Evolutionary conservation across 495 filamentous ascomycete species (phyloP).

Genomic region (Polyplosphaeria fusca): DNA sequence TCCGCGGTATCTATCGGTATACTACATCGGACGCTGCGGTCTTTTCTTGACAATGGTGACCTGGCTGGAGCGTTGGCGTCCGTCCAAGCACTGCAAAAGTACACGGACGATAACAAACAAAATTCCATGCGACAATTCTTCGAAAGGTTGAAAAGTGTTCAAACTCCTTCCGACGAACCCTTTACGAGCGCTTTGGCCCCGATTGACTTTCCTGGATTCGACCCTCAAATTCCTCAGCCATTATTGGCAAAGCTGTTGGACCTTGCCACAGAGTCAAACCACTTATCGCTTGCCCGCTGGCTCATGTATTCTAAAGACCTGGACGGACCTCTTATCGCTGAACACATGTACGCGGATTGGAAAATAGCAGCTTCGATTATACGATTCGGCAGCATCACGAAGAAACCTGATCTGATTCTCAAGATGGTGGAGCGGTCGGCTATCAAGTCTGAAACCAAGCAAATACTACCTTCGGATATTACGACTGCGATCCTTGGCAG

Average conservation of each 20-base stretch:
- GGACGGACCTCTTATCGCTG: conserved; percentile 56
- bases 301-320: conserved; percentile 54
- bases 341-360: conserved; percentile 47
- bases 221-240: conserved; percentile 48
- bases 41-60: conserved; percentile 33
- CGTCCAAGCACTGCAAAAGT: conserved; percentile 33
- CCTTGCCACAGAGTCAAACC: conserved; percentile 47
- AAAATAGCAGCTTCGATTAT: conserved; percentile 55
- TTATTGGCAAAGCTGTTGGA: conserved; percentile 54
- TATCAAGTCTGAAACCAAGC: background rate
- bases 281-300: conserved; percentile 53
- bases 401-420: conserved; percentile 48
- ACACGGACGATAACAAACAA: conserved; percentile 41
- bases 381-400: conserved; percentile 54
- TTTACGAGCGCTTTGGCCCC: conserved; percentile 8
- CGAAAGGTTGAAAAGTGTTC: conserved; percentile 8
- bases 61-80: conserved; percentile 30
- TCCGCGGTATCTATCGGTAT: conserved; percentile 37
- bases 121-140: conserved; percentile 36
- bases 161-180: background rate
- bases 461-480: conserved; percentile 38
- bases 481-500: conserved; percentile 51
- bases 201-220: conserved; percentile 37
- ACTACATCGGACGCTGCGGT: conserved; percentile 35
- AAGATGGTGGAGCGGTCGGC: conserved; percentile 39